Conservation (phyloP, 345 rosid genomes). For the Clarkia xantiana region DNA sequence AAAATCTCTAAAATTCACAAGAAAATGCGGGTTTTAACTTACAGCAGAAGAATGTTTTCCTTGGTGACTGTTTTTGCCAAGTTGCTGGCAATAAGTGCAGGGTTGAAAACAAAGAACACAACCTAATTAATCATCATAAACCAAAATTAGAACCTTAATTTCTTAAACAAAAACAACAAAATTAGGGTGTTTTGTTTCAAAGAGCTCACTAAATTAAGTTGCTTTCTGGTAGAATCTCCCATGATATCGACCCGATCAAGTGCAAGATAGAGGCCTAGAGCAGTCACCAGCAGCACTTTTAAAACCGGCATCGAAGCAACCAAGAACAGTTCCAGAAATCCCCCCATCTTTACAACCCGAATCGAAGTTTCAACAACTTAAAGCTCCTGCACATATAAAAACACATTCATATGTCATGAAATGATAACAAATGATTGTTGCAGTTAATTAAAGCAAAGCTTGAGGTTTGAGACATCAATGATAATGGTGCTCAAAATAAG, state of each 20-base stretch:
- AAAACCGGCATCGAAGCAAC: conserved; percentile 22
- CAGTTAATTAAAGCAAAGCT: too few relatives aligned
- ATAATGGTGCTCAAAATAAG: too few relatives aligned
- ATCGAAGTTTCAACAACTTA: not conserved
- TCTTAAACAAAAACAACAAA: too few relatives aligned
- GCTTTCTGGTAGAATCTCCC: conserved; percentile 11
- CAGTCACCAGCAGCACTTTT: conserved; percentile 23
- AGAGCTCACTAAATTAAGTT: conserved; percentile 12
- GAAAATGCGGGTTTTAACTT: conserved; percentile 2
- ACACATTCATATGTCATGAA: not conserved
- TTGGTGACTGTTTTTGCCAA: conserved; percentile 24
- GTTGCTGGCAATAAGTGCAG: conserved; percentile 22
- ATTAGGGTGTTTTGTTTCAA: too few relatives aligned
- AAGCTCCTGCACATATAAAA: not conserved
- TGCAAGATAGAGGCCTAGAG: conserved; percentile 16
- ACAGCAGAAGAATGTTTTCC: conserved; percentile 16
- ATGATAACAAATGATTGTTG: too few relatives aligned
- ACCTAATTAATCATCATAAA: conserved; percentile 10
- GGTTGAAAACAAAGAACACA: conserved; percentile 25
- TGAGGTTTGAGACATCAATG: too few relatives aligned
- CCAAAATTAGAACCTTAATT: too few relatives aligned
- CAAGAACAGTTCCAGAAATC: conserved; percentile 14
- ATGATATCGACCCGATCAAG: conserved; percentile 13
- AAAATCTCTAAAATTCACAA: too few relatives aligned
- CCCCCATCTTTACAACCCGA: conserved; percentile 11